Base-by-base conservation (phyloP, 78 protist genomes). In the Dictyostelium brefeldianum region DNA sequence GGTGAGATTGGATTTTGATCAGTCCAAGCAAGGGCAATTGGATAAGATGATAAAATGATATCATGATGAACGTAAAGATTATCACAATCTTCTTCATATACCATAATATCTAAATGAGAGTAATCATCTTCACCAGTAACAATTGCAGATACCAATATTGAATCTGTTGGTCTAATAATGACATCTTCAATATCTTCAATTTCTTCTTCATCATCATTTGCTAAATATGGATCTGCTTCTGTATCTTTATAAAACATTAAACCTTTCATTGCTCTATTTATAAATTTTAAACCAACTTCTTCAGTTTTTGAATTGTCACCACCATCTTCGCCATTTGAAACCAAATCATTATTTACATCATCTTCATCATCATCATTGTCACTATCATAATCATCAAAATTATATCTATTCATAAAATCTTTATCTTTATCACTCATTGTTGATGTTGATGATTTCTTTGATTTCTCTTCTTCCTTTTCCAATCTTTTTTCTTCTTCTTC, bases 41-140 rank as follows among this genome's bases (percentile, higher is more conserved):
- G 98, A 46, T 89, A 90, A 17, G 95, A 65, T 9, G 93, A 96
- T 0, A 97, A 53, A 15, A 91, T 56, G 41, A 96, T 80, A 70
- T 97, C 98, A 47, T 97, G 98, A 90, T 97, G 98, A 18, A 94
- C 64, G 70, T 90, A 97, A 41, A 97, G 65, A 82, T 97, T 97
- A 47, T 64, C 92, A 17, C 74, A 70, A 10, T 54, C 77, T 41
- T 94, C 96, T 50, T 97, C 98, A 78, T 96, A 96, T n/a, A 97
- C 89, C 82, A 83, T 65, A 29, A 95, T 57, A 56, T 97, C 97
- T 20, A 97, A 85, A 48, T 75, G 83, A 17, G 93, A 65, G n/a
- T 82, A 59, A 22, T 92, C 93, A 43, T 97, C 96, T 18, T 79
- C 81, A 36, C 43, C 95, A 48, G 96, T 92, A 25, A 89, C 96